phyloP scores from a whole-genome alignment of 306 rosid species.

The Malus orientalis region DNA sequence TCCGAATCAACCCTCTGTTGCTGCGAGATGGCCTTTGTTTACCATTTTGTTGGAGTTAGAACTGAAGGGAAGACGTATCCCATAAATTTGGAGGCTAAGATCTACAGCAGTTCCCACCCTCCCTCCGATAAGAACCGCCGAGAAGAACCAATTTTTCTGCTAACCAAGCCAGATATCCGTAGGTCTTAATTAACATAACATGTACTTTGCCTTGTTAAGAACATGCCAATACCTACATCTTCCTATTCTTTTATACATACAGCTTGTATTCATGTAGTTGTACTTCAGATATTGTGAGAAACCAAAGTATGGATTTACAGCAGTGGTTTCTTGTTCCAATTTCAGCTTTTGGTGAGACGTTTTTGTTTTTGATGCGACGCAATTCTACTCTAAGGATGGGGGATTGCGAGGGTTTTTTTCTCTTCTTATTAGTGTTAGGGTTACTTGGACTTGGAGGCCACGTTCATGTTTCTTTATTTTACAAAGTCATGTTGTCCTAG shows the following conservation, averaged over 20 bases:
- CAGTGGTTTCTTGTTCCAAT: not conserved
- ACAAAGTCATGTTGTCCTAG: too few species aligned
- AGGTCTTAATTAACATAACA: not conserved
- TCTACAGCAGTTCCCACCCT: not conserved
- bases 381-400: not conserved
- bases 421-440: too few species aligned
- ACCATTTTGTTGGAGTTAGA: not conserved
- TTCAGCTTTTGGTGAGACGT: not conserved
- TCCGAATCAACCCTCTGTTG: not conserved
- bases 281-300: not conserved
- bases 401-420: too few species aligned
- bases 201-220: not conserved
- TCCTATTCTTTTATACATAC: not conserved
- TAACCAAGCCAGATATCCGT: not conserved
- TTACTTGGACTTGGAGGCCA: too few species aligned
- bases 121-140: not conserved
- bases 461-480: not conserved
- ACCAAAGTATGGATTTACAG: not conserved
- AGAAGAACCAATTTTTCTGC: not conserved
- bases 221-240: too few species aligned
- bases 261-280: not conserved
- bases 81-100: not conserved
- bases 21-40: not conserved
- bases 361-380: not conserved
- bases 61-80: not conserved